Base-by-base conservation (phyloP, 371 early-diverging fungal genomes). In the Dichotomocladium elegans region DNA sequence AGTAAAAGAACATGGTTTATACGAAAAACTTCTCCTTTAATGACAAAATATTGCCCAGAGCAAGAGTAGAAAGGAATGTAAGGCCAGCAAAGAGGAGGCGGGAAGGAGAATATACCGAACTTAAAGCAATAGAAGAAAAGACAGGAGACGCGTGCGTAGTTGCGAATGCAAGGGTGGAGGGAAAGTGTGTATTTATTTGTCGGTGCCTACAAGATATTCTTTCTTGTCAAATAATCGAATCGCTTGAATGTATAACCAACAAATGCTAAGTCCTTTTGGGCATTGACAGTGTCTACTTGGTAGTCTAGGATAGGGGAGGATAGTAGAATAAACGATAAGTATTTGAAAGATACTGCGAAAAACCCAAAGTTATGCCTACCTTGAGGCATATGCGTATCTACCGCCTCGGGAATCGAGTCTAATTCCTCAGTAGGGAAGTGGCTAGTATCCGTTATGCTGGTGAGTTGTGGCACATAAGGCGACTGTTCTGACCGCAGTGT, bases 401-500 rank as follows among this genome's bases (percentile, higher is more conserved):
- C 68, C 24, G 59, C 59, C 24, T 82, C 82, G 10, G 85, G 83
- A 30, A 84, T 82, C 63, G 86, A 76, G 55, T 86, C 91, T 48
- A 95, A 70, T 62, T 96, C 96, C 53, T 96, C 96, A 5, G 86
- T 93, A 4, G 96, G 95, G 79, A 98, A 98, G 72, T 98, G 93
- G 24, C 91, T 88, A 6, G 98, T 97, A 66, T 98, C 99, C 8
- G 99, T 97, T 53, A 97, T 97, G 44, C 91, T 90, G 37, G 78
- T 87, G 29, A 98, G 77, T 46, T 90, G 87, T 10, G 99, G 99
- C 28, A 98, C 81, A 78, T 95, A 92, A 3, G 99, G 99, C 12
- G 99, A 85, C 19, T 86, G 87, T 51, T 82, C 84, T 6, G 77
- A 58, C 54, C 98, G 87, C 44, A 98, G 74, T 10, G 78, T 82